Evolutionary conservation across 2,329 filamentous ascomycete genomes (phyloP).

Genomic region (Gnomoniopsis smithogilvyi): DNA sequence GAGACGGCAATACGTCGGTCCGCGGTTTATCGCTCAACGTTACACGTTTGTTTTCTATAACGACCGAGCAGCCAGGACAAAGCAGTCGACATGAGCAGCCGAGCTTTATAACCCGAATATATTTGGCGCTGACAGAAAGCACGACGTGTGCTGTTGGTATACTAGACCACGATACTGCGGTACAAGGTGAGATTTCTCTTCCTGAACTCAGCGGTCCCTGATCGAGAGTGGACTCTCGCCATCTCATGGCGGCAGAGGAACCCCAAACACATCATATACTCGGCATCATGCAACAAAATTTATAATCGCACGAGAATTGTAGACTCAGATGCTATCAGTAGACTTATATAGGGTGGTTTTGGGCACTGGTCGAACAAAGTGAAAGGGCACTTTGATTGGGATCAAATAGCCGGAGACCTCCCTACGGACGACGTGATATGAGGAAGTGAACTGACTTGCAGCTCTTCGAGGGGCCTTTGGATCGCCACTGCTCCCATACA

Average conservation of each 20-base stretch:
- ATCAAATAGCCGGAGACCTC: background rate
- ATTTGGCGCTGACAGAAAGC: background rate
- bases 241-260: too few relatives aligned
- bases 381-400: background rate
- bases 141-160: background rate
- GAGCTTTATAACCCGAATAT: background rate
- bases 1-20: background rate
- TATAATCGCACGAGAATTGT: background rate
- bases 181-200: background rate
- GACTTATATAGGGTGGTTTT: background rate
- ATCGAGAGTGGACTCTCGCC: too few relatives aligned
- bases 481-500: too few relatives aligned
- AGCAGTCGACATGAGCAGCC: background rate
- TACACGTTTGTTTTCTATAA: background rate
- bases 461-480: too few relatives aligned
- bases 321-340: background rate
- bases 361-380: background rate
- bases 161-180: background rate
- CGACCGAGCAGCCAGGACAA: background rate
- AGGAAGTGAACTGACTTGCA: too few relatives aligned
- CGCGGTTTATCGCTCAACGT: background rate
- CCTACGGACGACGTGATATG: too few relatives aligned
- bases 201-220: background rate
- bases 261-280: too few relatives aligned
- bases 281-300: too few relatives aligned